A percentile compares a stretch with the other conserved stretches of the same genome.
Evolutionary conservation across 1,139 yeast genomes (phyloP).

Genomic region (Geotrichum aggregatum): DNA sequence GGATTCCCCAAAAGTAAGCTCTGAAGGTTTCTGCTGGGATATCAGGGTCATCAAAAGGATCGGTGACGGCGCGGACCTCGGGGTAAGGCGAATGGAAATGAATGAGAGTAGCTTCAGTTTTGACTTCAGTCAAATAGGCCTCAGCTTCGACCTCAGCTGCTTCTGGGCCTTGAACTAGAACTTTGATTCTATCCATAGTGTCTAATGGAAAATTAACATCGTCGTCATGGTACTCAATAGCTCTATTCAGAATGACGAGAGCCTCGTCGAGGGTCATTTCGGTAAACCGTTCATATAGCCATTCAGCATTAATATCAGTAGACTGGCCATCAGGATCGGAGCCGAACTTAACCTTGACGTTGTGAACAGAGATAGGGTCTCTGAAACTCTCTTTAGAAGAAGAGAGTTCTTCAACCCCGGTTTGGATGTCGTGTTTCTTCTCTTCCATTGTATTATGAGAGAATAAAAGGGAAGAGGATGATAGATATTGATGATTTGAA

Average conservation of each 20-base stretch:
- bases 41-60: slow-evolving; percentile 46
- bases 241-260: slow-evolving; percentile 42
- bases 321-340: slow-evolving; percentile 16
- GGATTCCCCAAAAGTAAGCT: slow-evolving; percentile 50
- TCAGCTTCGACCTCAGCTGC: slow-evolving; percentile 21
- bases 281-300: slow-evolving; percentile 43
- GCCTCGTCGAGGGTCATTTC: slow-evolving; percentile 43
- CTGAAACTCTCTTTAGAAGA: slow-evolving; percentile 10
- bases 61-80: slow-evolving; percentile 48
- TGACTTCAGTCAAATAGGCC: slow-evolving; percentile 34
- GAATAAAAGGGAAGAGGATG: not conserved
- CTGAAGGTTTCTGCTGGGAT: slow-evolving; percentile 48
- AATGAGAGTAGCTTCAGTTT: slow-evolving; percentile 46
- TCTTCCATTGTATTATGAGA: slow-evolving; percentile 1
- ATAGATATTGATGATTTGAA: not conserved
- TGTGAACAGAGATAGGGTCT: slow-evolving; percentile 5
- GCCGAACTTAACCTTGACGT: slow-evolving; percentile 12
- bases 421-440: not conserved
- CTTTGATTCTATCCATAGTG: slow-evolving; percentile 37
- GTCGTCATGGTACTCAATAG: slow-evolving; percentile 43
- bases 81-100: slow-evolving; percentile 47
- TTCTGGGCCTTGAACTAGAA: slow-evolving; percentile 29
- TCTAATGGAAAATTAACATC: slow-evolving; percentile 51
- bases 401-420: slow-evolving; percentile 1
- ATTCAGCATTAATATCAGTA: slow-evolving; percentile 27